Evolutionary conservation across 306 rosid genomes (phyloP), one percentile per base, ranked within the genome.

Genomic region (Cyclanthera cordifolia): DNA sequence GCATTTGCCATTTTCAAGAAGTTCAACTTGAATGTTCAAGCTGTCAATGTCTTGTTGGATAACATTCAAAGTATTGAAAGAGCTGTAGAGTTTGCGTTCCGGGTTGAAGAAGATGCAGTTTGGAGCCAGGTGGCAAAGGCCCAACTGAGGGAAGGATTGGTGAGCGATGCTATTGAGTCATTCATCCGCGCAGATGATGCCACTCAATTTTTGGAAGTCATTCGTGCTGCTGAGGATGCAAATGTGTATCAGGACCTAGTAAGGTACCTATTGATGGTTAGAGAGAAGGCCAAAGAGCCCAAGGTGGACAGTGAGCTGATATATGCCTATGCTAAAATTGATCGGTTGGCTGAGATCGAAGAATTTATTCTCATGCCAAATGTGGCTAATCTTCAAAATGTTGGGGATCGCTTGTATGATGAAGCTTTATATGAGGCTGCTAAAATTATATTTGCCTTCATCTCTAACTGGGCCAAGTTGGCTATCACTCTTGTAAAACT

Each of bases 101-200:
- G 99, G 39, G 99, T 90, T 66, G 99, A 94, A 78, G 99, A 94
- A 80, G 99, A 94, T 74, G 91, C 95, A 63, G 99, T 94, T 83
- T 94, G 99, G 99, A 94, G 99, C 81, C 95, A 94, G 83, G 99
- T 94, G 73, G 99, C 88, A 48, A 94, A 86, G 85, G 99, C 99
- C 72, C 99, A 94, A 84, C 91, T 94, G 47, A 82, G 90, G 81
- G 99, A 86, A 73, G 99, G 99, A 30, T 78, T 88, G 56, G 99
- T 94, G n/a, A 94, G 99, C 37, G 97, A 94, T 85, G 97, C 97
- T 14, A 90, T 94, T 45, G 99, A 94, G 83, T 94, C 99, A 30
- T 94, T 94, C 73, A 90, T 94, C 70, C 82, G 99, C 50, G 99
- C 99, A 1, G 99, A 94, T 53, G 99, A 94, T 75, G 90, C 88